These are phyloP conservation scores for Pharus latifolius DNA, from an alignment of 176 grass and related monocot genomes.

Conservation along the genomic window DNA sequence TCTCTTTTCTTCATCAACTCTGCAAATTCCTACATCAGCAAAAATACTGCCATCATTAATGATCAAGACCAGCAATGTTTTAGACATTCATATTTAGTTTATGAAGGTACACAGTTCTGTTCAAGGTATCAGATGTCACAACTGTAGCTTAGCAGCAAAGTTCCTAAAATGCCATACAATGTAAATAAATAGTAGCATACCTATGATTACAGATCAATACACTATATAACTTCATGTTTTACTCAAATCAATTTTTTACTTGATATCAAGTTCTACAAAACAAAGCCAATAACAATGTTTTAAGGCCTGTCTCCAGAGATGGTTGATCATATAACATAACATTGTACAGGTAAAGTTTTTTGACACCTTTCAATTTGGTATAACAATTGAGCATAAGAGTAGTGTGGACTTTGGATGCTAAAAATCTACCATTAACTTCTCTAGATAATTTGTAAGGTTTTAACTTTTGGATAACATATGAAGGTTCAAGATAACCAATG, in stretches of 20 bases:
- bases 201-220: too few species aligned
- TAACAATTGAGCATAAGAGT: constrained; percentile 81
- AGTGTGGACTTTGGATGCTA: constrained; percentile 85
- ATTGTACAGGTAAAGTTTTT: constrained; percentile 75
- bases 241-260: too few species aligned
- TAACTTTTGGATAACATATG: constrained; percentile 99
- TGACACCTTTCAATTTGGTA: constrained; percentile 91
- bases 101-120: background rate
- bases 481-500: constrained; percentile 94
- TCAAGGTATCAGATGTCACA: too few species aligned
- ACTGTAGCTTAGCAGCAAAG: background rate
- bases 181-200: background rate
- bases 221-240: too few species aligned
- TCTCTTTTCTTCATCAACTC: constrained; percentile 84
- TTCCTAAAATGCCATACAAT: background rate
- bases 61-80: background rate
- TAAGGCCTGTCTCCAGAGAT: background rate
- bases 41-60: background rate
- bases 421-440: constrained; percentile 84
- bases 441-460: constrained; percentile 93
- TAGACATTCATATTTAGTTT: background rate
- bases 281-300: background rate
- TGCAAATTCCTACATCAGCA: constrained; percentile 59
- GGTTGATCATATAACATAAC: background rate
- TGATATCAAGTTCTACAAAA: too few species aligned